Percentiles rank a stretch among this genome's conserved stretches.
Conservation (phyloP, 306 rosid species). For the Urtica urens region DNA sequence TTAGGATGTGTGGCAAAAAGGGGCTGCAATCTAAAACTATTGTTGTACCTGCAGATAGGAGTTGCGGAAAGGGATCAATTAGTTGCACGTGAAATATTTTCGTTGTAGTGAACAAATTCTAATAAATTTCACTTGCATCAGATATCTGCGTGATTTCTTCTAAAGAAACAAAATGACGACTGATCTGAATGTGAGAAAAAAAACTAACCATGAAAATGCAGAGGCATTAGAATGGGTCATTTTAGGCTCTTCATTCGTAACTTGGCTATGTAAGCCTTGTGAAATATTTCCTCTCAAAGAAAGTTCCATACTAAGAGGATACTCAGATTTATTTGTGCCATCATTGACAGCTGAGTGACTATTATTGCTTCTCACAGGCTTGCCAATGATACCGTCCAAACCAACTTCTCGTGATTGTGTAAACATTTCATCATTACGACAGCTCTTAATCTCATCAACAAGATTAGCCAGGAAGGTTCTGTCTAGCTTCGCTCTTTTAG, state of each 20-base stretch:
- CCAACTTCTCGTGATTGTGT: constrained; percentile 50
- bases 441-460: constrained; percentile 35
- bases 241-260: constrained; percentile 44
- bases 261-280: constrained; percentile 35
- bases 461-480: constrained; percentile 25
- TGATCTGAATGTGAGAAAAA: constrained; percentile 14
- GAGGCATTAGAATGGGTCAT: constrained; percentile 68
- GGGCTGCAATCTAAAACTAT: constrained; percentile 26
- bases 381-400: constrained; percentile 49
- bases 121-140: no score
- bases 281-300: constrained; percentile 57
- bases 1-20: constrained; percentile 18
- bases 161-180: no score
- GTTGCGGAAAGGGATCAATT: constrained; percentile 2
- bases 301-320: constrained; percentile 67
- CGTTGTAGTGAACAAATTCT: no score
- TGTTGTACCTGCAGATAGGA: constrained; percentile 43
- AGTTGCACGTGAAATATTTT: no score
- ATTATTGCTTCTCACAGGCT: constrained; percentile 27
- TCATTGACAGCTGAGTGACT: constrained; percentile 34
- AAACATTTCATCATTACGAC: constrained; percentile 37
- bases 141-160: no score
- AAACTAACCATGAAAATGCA: constrained; percentile 68
- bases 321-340: constrained; percentile 37
- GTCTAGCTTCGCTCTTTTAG: constrained; percentile 33